These are phyloP conservation scores for Ophioceras dolichostomum DNA, from an alignment of 2,329 filamentous ascomycete genomes.

Conservation along the genomic window DNA sequence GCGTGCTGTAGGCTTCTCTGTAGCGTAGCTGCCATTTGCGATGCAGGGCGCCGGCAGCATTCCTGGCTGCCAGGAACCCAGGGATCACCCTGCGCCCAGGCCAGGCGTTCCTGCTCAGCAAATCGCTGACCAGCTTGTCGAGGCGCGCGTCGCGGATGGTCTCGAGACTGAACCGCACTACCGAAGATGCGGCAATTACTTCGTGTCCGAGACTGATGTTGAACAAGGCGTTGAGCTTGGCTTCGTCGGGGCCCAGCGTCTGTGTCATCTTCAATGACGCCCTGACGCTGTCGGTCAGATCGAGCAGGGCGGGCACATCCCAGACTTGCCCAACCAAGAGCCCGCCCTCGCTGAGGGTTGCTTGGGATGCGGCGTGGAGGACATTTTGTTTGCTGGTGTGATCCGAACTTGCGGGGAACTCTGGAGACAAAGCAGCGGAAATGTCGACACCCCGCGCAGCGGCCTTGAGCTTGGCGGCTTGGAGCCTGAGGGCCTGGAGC, in stretches of 20 bases:
- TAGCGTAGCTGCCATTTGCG: slow-evolving; percentile 31
- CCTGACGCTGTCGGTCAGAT: slow-evolving; percentile 30
- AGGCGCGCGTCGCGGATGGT: slow-evolving; percentile 25
- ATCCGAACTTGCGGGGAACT: too few species aligned
- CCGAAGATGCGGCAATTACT: slow-evolving; percentile 11
- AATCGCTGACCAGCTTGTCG: slow-evolving; percentile 31
- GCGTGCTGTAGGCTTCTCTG: slow-evolving; percentile 27
- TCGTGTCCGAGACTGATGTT: slow-evolving; percentile 25
- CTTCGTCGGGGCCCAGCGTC: slow-evolving; percentile 17
- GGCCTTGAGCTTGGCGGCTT: too few species aligned
- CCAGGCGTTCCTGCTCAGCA: slow-evolving; percentile 17
- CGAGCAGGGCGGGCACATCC: slow-evolving; percentile 14
- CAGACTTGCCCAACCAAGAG: neutral
- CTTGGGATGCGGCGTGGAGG: too few species aligned
- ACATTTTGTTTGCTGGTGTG: too few species aligned
- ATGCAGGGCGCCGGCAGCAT: slow-evolving; percentile 25
- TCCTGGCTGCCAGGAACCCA: slow-evolving; percentile 21
- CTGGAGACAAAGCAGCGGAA: too few species aligned
- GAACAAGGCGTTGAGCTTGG: slow-evolving; percentile 26
- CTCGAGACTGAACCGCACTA: slow-evolving; percentile 19
- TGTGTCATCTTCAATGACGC: slow-evolving; percentile 18
- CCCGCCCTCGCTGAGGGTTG: neutral
- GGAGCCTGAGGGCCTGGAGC: too few species aligned
- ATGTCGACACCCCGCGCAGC: too few species aligned
- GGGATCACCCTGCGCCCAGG: too few species aligned